A percentile compares a stretch with the other conserved stretches of the same genome.
These are phyloP conservation scores for Scleroderma bovista DNA, from an alignment of 768 basidiomycete species.

Conservation along the genomic window DNA sequence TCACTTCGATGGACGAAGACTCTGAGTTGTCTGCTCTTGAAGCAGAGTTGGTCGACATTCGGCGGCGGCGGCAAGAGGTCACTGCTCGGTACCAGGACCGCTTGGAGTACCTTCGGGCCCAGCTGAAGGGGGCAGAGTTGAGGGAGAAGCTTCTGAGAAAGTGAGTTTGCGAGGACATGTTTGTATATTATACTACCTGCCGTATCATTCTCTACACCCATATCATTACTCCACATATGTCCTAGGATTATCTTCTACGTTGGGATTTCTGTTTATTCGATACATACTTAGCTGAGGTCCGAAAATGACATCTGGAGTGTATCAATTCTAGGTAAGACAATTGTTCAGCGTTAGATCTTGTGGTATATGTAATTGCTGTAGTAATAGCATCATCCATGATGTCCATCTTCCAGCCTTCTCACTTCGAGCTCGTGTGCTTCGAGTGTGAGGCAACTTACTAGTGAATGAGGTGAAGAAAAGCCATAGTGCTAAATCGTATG, in stretches of 20 bases:
- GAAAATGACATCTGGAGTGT: too few relatives aligned
- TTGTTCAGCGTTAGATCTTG: too few relatives aligned
- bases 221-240: constrained; percentile 3
- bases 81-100: constrained; percentile 66
- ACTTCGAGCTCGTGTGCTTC: too few relatives aligned
- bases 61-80: constrained; percentile 65
- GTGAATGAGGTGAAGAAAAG: too few relatives aligned
- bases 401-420: too few relatives aligned
- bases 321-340: too few relatives aligned
- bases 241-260: constrained; percentile 1
- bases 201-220: constrained; percentile 3
- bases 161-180: constrained; percentile 23
- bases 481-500: too few relatives aligned
- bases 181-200: neutral
- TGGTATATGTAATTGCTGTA: too few relatives aligned
- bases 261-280: neutral
- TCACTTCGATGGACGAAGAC: constrained; percentile 29
- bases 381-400: too few relatives aligned
- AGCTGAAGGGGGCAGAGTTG: constrained; percentile 77
- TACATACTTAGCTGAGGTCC: too few relatives aligned
- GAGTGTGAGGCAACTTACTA: too few relatives aligned
- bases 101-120: constrained; percentile 75
- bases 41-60: constrained; percentile 63
- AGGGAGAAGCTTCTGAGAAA: constrained; percentile 75
- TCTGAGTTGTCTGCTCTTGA: constrained; percentile 37